phyloP scores from a whole-genome alignment of 140 eudicot genomes.

The Stevia rebaudiana region DNA sequence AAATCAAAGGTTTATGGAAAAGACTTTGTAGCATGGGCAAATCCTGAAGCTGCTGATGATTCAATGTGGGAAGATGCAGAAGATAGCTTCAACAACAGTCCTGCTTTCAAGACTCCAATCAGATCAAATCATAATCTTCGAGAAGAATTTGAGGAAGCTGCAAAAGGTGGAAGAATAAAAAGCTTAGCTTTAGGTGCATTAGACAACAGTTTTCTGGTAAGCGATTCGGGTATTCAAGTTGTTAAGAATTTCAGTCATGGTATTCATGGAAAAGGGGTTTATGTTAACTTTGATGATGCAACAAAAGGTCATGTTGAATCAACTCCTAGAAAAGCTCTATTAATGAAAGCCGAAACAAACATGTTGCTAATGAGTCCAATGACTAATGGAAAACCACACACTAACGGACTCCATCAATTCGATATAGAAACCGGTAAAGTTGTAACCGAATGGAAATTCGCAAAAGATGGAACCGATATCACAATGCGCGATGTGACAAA shows the following conservation, averaged over 20 bases:
- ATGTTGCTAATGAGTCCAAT: constrained; percentile 90
- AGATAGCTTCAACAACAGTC: constrained; percentile 40
- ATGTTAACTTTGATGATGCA: constrained; percentile 58
- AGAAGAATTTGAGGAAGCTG: constrained; percentile 89
- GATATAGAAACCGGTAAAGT: constrained; percentile 83
- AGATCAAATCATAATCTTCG: constrained; percentile 40
- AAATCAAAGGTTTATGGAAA: constrained; percentile 79
- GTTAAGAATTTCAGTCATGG: constrained; percentile 86
- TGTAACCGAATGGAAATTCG: constrained; percentile 92
- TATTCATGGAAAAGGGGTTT: constrained; percentile 81
- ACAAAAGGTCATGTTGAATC: constrained; percentile 29
- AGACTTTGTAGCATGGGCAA: constrained; percentile 80
- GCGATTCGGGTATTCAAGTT: constrained; percentile 83
- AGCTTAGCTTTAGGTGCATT: constrained; percentile 85
- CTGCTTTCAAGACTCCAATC: constrained; percentile 35
- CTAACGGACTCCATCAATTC: constrained; percentile 73
- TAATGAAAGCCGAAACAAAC: constrained; percentile 89
- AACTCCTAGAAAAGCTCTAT: constrained; percentile 75
- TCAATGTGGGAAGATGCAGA: constrained; percentile 94
- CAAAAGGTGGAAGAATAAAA: constrained; percentile 60
- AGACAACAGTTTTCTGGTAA: constrained; percentile 81
- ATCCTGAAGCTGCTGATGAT: constrained; percentile 85
- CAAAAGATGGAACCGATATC: constrained; percentile 82
- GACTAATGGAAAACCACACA: constrained; percentile 59
- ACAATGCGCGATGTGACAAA: constrained; percentile 83